Evolutionary conservation across 2,329 filamentous ascomycete species (phyloP), one percentile per base, ranked within the genome.

Genomic region (Phaeosphaeriaceae sp.): DNA sequence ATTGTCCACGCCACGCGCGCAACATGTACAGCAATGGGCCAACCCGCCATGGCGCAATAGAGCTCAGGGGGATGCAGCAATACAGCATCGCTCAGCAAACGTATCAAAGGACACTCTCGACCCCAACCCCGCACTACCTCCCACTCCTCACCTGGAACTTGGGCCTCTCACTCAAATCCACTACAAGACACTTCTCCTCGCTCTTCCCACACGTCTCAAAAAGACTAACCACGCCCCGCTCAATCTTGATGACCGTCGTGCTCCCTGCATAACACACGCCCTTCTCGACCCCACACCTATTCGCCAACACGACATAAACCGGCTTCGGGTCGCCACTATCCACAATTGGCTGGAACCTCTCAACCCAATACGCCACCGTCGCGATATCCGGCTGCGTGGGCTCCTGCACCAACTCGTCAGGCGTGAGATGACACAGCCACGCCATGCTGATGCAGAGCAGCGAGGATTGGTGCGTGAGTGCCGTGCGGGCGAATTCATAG

Each of bases 361-460:
- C 84, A 0, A 92, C 80, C 92, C 91, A 94, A 68, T 94, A 94
- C 0, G 86, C 85, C 9, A 94, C 72, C 0, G 91, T 93, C 23
- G 91, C 87, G 78, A 91, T 84, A 64, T 94, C 91, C 0, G 91
- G 90, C 51, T 86, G 63, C 63, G 79, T 26, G 66, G 81, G 58
- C 69, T 86, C 71, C 80, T 88, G 8, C 59, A 57, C 19, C 68
- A 81, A 1, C 76, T 82, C 67, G 81, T 84, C 60, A 82, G 87
- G 55, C 74, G 81, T 1, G 23, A 86, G 73, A 26, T 80, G 72
- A 17, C 90, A 92, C 30, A 91, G 80, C 91, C 91, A 94, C 0
- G 92, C 91, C 91, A 94, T 94, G 3, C 86, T 87, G 0, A 94
- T 66, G 32, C 93, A 86, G 1, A 92, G 87, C 0, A 94, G 62